Percentiles rank a stretch among this genome's conserved stretches.
These are phyloP conservation scores for Yamadazyma pseudoaaseri DNA, from an alignment of 1,139 yeast species.

Conservation along the genomic window DNA sequence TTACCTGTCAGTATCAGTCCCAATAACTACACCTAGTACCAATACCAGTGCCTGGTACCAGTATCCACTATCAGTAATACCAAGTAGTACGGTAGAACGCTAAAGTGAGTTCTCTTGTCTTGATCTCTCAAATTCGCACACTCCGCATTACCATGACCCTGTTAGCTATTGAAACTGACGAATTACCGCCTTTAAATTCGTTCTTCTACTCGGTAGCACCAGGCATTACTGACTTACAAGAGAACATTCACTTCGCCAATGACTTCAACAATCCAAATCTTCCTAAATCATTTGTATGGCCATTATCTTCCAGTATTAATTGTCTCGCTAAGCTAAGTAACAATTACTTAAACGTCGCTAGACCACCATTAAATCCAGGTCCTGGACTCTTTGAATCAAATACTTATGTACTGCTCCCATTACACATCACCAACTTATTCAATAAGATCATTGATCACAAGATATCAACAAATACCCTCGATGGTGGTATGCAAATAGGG, in stretches of 20 bases:
- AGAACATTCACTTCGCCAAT: conserved; percentile 33
- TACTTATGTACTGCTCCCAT: conserved; percentile 44
- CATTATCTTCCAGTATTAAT: conserved; percentile 24
- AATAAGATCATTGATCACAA: conserved; percentile 21
- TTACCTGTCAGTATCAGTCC: no score
- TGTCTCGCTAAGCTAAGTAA: conserved; percentile 20
- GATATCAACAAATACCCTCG: conserved; percentile 31
- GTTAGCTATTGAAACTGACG: conserved; percentile 12
- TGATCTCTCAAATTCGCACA: no score
- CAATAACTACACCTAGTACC: no score
- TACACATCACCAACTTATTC: conserved; percentile 37
- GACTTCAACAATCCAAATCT: conserved; percentile 11
- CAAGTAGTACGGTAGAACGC: no score
- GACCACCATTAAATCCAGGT: conserved; percentile 32
- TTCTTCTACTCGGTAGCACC: conserved; percentile 43
- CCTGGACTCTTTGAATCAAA: conserved; percentile 32
- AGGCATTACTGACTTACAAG: conserved; percentile 32
- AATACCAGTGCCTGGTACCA: no score
- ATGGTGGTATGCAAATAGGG: conserved; percentile 53
- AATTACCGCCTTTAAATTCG: conserved; percentile 24
- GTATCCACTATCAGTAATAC: no score
- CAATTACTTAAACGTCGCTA: conserved; percentile 35
- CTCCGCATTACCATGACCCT: conserved; percentile 13
- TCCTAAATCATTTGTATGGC: conserved; percentile 28
- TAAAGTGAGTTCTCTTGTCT: no score